Conservation (phyloP, 805 yeast genomes). For the Kuraishia capsulata region DNA sequence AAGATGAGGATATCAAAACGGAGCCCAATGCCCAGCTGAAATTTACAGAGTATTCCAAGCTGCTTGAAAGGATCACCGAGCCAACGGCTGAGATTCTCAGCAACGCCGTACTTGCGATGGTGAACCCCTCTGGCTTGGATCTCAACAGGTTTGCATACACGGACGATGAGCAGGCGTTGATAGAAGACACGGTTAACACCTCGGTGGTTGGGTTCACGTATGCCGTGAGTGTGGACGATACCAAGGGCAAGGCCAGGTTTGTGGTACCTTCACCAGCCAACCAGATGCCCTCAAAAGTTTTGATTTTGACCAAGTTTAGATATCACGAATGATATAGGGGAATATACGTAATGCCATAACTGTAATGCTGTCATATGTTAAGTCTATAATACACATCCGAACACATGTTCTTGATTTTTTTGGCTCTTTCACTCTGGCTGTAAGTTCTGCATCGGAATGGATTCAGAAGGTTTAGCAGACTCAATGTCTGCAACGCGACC, state of each 20-base stretch:
- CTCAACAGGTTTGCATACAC: slow-evolving; percentile 21
- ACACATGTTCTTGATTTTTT: too few relatives aligned
- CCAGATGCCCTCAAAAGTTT: slow-evolving; percentile 62
- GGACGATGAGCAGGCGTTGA: slow-evolving; percentile 31
- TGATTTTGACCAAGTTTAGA: slow-evolving; percentile 69
- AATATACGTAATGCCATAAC: too few relatives aligned
- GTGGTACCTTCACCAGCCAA: slow-evolving; percentile 82
- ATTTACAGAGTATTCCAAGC: slow-evolving; percentile 4
- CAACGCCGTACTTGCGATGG: slow-evolving; percentile 65
- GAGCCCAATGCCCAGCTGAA: slow-evolving; percentile 3
- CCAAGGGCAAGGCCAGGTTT: slow-evolving; percentile 56
- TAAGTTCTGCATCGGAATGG: slow-evolving; percentile 3
- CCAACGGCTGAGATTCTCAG: slow-evolving; percentile 50
- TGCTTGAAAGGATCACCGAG: slow-evolving; percentile 22
- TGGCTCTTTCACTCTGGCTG: too few relatives aligned
- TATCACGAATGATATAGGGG: slow-evolving; percentile 77
- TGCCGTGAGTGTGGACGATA: slow-evolving; percentile 52
- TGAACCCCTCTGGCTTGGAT: slow-evolving; percentile 28
- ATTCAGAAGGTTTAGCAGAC: background rate
- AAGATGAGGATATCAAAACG: slow-evolving; percentile 7
- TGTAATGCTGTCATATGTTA: too few relatives aligned
- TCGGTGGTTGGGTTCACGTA: slow-evolving; percentile 76
- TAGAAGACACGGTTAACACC: slow-evolving; percentile 39
- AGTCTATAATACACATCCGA: too few relatives aligned
- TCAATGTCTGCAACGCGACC: slow-evolving; percentile 16